These are phyloP conservation scores for Metschnikowia gelsemii DNA, from an alignment of 805 yeast species.

Conservation along the genomic window DNA sequence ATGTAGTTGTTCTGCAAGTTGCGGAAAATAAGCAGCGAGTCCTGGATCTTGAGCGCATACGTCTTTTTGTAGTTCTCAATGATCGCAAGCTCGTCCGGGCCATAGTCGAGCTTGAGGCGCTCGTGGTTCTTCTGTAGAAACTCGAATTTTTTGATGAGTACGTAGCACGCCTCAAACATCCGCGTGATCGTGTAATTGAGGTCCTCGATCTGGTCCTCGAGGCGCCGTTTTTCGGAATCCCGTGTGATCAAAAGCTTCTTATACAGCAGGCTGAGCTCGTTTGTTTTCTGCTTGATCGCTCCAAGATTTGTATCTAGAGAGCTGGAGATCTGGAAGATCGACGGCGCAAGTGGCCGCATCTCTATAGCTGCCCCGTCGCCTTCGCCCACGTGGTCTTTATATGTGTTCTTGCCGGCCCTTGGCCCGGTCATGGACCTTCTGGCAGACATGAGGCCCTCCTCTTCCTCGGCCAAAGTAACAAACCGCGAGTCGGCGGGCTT, in stretches of 20 bases:
- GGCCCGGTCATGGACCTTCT: conserved; percentile 17
- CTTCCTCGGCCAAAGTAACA: conserved; percentile 49
- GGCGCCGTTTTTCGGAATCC: conserved; percentile 72
- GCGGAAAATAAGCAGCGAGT: conserved; percentile 71
- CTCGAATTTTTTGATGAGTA: conserved; percentile 64
- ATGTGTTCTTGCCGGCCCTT: conserved; percentile 1
- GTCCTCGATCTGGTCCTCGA: conserved; percentile 77
- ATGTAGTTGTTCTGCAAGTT: conserved; percentile 88
- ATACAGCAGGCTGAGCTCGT: conserved; percentile 65
- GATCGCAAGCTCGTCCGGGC: conserved; percentile 57
- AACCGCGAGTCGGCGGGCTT: conserved; percentile 29
- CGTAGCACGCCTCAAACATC: conserved; percentile 75
- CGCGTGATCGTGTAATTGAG: conserved; percentile 73
- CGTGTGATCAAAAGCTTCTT: conserved; percentile 85
- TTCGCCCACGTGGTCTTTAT: conserved; percentile 14
- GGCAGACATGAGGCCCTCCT: conserved; percentile 54
- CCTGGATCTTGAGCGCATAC: conserved; percentile 83
- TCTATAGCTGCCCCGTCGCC: conserved; percentile 45
- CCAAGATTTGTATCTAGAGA: conserved; percentile 65
- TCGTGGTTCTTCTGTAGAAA: conserved; percentile 38
- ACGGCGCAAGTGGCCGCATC: conserved; percentile 69
- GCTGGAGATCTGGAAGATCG: conserved; percentile 68
- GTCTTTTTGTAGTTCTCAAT: conserved; percentile 78
- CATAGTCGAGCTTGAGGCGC: conserved; percentile 42
- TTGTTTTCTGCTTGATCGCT: conserved; percentile 53